Conservation (phyloP, 2,329 filamentous ascomycete species). For the Fusarium decemcellulare region DNA sequence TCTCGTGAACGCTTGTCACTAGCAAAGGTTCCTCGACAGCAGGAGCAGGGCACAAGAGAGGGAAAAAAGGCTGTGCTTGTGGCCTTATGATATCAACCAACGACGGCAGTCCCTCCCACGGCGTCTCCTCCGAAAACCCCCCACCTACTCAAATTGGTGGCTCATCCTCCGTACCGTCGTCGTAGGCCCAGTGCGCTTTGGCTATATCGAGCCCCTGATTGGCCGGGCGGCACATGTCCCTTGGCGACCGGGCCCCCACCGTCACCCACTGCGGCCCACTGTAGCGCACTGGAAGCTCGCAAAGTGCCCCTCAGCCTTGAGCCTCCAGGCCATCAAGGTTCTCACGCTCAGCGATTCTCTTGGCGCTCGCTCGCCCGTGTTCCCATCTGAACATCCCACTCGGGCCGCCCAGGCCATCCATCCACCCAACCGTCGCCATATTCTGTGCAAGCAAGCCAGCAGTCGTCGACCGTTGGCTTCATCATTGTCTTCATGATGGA, state of each 20-base stretch:
- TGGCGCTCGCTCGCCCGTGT: conserved; percentile 25
- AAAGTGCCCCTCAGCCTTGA: conserved; percentile 42
- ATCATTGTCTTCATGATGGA: conserved; percentile 30
- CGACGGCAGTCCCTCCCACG: background rate
- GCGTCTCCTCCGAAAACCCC: background rate
- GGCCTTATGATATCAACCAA: conserved; percentile 3
- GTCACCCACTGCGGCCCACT: conserved; percentile 5
- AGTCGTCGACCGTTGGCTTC: conserved; percentile 17
- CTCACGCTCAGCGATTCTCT: conserved; percentile 41
- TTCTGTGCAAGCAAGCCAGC: conserved; percentile 22
- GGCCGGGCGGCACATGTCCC: conserved; percentile 7
- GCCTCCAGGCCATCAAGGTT: conserved; percentile 50
- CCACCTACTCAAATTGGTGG: conserved; percentile 16
- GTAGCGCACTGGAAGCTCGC: conserved; percentile 17
- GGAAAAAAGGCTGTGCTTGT: background rate
- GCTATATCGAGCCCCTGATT: conserved; percentile 30
- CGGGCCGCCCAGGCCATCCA: conserved; percentile 27
- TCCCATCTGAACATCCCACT: conserved; percentile 36
- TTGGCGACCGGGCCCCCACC: conserved; percentile 20
- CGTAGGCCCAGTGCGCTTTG: background rate
- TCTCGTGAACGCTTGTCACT: conserved; percentile 6
- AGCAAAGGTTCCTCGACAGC: background rate
- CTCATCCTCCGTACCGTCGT: background rate
- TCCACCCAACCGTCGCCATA: conserved; percentile 17
- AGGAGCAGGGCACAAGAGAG: background rate